Evolutionary conservation across 208 protist genomes (phyloP).

Genomic region (Leishmania tarentolae): DNA sequence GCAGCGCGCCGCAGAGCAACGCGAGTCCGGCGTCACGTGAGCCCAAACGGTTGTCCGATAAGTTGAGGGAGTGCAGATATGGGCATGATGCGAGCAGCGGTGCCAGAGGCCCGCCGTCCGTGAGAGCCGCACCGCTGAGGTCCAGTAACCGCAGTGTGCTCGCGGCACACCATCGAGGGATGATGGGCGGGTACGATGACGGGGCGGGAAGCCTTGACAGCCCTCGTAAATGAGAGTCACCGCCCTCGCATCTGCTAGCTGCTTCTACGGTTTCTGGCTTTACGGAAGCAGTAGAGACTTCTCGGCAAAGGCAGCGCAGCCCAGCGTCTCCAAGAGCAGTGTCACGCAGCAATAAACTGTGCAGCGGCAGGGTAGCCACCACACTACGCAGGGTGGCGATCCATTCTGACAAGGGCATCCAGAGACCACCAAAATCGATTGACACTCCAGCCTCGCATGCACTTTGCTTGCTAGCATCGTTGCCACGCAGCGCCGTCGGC

Average conservation of each 20-base stretch:
- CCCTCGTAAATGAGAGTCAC: background rate
- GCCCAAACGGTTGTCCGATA: constrained; percentile 60
- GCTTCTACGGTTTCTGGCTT: background rate
- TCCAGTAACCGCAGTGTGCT: constrained; percentile 18
- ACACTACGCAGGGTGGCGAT: constrained; percentile 19
- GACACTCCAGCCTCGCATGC: background rate
- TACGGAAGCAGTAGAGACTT: background rate
- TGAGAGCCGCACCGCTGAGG: constrained; percentile 33
- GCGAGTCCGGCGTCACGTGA: constrained; percentile 24
- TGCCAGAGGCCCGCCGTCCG: constrained; percentile 40
- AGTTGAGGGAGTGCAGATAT: constrained; percentile 33
- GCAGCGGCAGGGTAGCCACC: constrained; percentile 11
- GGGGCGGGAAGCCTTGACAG: background rate
- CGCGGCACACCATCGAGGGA: background rate
- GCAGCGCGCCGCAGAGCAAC: constrained; percentile 36
- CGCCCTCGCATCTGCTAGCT: background rate
- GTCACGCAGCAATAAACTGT: constrained; percentile 11
- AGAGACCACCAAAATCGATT: constrained; percentile 13
- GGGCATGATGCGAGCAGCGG: constrained; percentile 31
- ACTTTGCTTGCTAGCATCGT: no score
- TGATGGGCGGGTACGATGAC: background rate
- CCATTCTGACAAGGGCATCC: constrained; percentile 27
- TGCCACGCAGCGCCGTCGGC: background rate
- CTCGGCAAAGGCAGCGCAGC: constrained; percentile 10
- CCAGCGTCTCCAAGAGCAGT: constrained; percentile 24